Base-by-base conservation (phyloP, 495 filamentous ascomycete species). In the Aspergillus olivimuriae region DNA sequence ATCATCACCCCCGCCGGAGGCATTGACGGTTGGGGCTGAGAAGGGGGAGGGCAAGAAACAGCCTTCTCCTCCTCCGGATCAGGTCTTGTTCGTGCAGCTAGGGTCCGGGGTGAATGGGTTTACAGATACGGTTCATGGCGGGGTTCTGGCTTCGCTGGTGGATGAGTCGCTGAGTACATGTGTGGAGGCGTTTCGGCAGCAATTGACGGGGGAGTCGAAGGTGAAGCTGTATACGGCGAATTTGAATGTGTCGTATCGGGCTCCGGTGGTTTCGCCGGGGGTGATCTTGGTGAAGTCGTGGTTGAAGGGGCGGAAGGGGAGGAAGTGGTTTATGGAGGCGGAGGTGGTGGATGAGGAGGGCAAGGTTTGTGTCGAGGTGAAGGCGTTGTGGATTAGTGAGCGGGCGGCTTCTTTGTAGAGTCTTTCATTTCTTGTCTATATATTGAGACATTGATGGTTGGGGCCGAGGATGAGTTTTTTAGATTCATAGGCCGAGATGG, bases 81-180 rank as follows among this genome's bases (percentile, higher is more conserved):
- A 28, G 11, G 11, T 28, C 24, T 5, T 28, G 6, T 28, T 28
- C 24, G 24, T 28, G 6, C 24, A 28, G 24, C 24, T 28, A 5
- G 24, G 24, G 6, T 6, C 24, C 24, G 24, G 24, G 11, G 6
- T 28, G 24, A 28, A 28, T 11, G 24, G 24, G 6, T 28, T 28
- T 11, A 28, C 24, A 11, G 24, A 28, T 41, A 41, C 39, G 7
- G 8, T 41, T 2, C 39, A 41, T 30, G 39, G 39, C n/a, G 39
- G 39, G 9, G 39, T 41, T 20, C 17, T 41, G 20, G 20, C 39
- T 2, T 20, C 39, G 8, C 15, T 41, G 19, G 10, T 41, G 12
- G 39, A 41, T 28, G 39, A 41, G 39, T 20, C 39, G n/a, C 15
- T 41, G 39, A 23, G 39, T 20, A 41, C 39, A 6, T 41, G 39